Conservation (phyloP, 495 filamentous ascomycete genomes). For the Rhizodiscina lignyota region DNA sequence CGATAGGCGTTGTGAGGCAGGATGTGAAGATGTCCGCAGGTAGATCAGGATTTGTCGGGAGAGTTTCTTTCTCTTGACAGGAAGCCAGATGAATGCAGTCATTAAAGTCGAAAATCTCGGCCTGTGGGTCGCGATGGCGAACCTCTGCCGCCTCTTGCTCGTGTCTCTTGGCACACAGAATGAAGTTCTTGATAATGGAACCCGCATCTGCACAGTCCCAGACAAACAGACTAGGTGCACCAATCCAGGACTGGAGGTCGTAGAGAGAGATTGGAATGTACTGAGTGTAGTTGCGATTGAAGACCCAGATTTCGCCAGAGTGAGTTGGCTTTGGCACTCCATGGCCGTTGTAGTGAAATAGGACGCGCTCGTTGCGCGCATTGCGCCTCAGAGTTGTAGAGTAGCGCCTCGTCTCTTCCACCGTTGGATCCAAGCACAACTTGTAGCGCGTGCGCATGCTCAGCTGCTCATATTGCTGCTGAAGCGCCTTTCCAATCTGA, state of each 20-base stretch:
- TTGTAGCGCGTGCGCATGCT: slow-evolving; percentile 92
- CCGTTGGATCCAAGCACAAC: slow-evolving; percentile 86
- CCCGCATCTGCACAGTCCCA: slow-evolving; percentile 95
- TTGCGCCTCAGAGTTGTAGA: slow-evolving; percentile 75
- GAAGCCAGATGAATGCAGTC: slow-evolving; percentile 89
- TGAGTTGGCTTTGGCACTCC: slow-evolving; percentile 93
- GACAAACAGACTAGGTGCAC: slow-evolving; percentile 87
- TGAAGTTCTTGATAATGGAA: slow-evolving; percentile 87
- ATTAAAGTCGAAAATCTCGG: slow-evolving; percentile 48
- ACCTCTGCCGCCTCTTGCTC: slow-evolving; percentile 67
- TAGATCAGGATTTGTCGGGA: slow-evolving; percentile 91
- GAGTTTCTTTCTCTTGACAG: slow-evolving; percentile 71
- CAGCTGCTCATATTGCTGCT: slow-evolving; percentile 87
- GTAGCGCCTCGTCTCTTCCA: slow-evolving; percentile 93
- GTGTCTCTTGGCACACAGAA: slow-evolving; percentile 86
- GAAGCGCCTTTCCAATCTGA: slow-evolving; percentile 85
- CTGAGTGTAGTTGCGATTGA: slow-evolving; percentile 96
- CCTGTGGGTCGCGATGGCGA: slow-evolving; percentile 53
- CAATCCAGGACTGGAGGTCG: slow-evolving; percentile 90
- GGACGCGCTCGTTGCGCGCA: slow-evolving; percentile 84
- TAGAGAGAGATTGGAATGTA: slow-evolving; percentile 96
- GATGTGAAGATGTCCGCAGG: slow-evolving; percentile 94
- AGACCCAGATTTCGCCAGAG: slow-evolving; percentile 97
- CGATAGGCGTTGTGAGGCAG: slow-evolving; percentile 90
- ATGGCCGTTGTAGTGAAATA: slow-evolving; percentile 98